Conservation (phyloP, 345 rosid species). For the Salix koriyanagi region DNA sequence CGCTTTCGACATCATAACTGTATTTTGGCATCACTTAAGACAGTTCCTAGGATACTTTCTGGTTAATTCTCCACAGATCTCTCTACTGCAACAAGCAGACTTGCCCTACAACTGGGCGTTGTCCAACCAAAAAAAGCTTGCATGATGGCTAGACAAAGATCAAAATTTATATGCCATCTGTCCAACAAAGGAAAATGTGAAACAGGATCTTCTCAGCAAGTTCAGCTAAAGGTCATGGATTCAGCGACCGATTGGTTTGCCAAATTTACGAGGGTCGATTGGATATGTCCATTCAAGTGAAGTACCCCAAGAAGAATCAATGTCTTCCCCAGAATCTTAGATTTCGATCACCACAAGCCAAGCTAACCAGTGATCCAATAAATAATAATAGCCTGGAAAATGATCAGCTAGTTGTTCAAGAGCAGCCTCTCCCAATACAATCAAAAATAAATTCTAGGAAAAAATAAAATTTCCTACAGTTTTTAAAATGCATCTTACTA, state of each 20-base stretch:
- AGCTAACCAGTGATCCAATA: constrained; percentile 30
- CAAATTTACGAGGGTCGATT: constrained; percentile 28
- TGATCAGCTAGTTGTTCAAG: not conserved
- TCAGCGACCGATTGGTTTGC: constrained; percentile 18
- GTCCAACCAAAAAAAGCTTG: constrained; percentile 18
- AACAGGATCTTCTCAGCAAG: constrained; percentile 21
- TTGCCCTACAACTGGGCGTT: constrained; percentile 11
- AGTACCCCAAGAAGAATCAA: constrained; percentile 19
- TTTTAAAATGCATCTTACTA: not conserved
- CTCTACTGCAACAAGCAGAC: constrained; percentile 19
- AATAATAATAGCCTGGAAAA: constrained; percentile 1
- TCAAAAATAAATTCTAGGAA: not conserved
- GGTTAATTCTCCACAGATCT: constrained; percentile 14
- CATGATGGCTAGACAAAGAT: constrained; percentile 18
- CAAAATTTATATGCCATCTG: constrained; percentile 31
- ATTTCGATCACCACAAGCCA: constrained; percentile 11
- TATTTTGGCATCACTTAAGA: constrained; percentile 13
- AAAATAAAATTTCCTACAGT: not conserved
- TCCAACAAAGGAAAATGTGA: constrained; percentile 15
- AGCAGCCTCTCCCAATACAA: not conserved
- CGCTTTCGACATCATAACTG: constrained; percentile 34
- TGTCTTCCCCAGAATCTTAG: constrained; percentile 15
- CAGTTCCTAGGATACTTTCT: not conserved
- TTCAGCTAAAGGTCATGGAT: constrained; percentile 16
- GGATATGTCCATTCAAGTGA: constrained; percentile 10